Evolutionary conservation across 176 grass and related monocot species (phyloP), one percentile per base, ranked within the genome.

Genomic region (Aechmea fasciata): DNA sequence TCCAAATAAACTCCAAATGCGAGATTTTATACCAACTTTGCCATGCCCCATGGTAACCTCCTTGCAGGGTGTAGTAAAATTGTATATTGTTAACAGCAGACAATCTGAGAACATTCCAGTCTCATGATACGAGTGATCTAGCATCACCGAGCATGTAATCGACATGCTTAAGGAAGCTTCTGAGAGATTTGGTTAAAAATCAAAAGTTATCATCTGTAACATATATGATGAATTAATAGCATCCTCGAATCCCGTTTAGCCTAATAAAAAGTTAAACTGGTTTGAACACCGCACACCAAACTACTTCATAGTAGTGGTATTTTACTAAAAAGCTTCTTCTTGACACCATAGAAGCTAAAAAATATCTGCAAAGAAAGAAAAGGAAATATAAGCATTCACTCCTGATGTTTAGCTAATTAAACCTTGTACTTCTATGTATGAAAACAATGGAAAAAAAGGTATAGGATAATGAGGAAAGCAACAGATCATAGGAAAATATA

Each of bases 111-210:
- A 11, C 52, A 73, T 52, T n/a, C 65, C 48, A 50, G 69, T 67
- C 67, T 71, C 33, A 70, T 49, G 73, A 48, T 62, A 88, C 63
- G 78, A 75, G 73, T 67, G 78, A 72, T 47, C 77, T 77, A 77
- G 77, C 81, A 75, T 81, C 66, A 57, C 74, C 66, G 51, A 78
- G 50, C 80, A 78, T 62, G 71, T 71, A 70, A 64, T 82, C 11
- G 67, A 63, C 85, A 88, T 84, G 74, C 81, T 81, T 80, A 74
- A 55, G 67, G 65, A 77, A 74, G 81, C 85, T 73, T 29, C 69
- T 50, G 68, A 22, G 50, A 52, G 57, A 33, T 70, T 79, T 76
- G 74, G 53, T 15, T 63, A 70, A 67, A 0, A 47, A 80, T 73
- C 11, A 70, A 67, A 0, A 47, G 77, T 77, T 9, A 26, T 83